phyloP scores from a whole-genome alignment of 768 basidiomycete species.

The Asterophora parasitica region DNA sequence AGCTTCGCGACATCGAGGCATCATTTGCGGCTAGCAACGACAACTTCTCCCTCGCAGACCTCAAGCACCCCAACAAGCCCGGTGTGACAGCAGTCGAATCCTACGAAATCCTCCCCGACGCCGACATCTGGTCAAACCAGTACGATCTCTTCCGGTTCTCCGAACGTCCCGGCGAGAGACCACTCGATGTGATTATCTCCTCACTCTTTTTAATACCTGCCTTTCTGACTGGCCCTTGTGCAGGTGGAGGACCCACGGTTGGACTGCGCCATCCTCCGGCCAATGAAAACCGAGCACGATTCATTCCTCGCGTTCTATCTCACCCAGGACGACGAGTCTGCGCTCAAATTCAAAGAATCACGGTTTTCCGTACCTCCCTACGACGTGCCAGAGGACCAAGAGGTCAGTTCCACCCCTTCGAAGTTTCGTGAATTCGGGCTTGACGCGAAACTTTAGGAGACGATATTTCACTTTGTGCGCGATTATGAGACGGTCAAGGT shows the following conservation, averaged over 20 bases:
- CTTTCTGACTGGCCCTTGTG: neutral
- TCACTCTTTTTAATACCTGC: neutral
- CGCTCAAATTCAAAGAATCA: conserved; percentile 57
- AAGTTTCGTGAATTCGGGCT: neutral
- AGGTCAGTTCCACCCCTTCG: conserved; percentile 33
- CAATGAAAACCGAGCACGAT: conserved; percentile 85
- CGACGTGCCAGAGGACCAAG: conserved; percentile 48
- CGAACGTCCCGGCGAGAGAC: conserved; percentile 78
- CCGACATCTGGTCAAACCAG: conserved; percentile 84
- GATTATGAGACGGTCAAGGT: conserved; percentile 87
- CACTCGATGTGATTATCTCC: conserved; percentile 51
- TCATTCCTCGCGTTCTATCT: conserved; percentile 86
- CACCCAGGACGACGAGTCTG: conserved; percentile 69
- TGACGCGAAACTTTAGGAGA: conserved; percentile 40
- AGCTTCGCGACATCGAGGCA: conserved; percentile 73
- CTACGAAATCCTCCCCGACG: conserved; percentile 80
- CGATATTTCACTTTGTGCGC: conserved; percentile 69
- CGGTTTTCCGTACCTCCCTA: conserved; percentile 40
- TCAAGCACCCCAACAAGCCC: conserved; percentile 79
- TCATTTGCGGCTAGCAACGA: conserved; percentile 65
- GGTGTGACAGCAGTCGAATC: conserved; percentile 72
- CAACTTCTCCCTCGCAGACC: conserved; percentile 48
- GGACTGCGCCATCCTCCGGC: conserved; percentile 81
- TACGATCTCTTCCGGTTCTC: conserved; percentile 85
- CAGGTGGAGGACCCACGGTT: conserved; percentile 75